Base-by-base conservation (phyloP, 164 flowering plant genomes). In the Echeveria elegans region DNA sequence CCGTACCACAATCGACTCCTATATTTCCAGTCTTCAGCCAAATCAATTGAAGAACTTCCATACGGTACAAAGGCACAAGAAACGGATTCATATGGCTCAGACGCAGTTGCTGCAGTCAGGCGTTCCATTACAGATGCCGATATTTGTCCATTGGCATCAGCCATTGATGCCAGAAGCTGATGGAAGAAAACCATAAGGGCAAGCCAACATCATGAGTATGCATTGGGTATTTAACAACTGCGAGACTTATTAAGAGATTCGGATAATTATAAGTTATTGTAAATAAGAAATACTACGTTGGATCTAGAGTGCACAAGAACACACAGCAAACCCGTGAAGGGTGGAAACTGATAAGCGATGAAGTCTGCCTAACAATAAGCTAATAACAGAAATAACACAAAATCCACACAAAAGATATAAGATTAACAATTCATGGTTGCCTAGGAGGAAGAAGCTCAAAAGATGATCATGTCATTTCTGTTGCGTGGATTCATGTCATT, bases 11-110 rank as follows among this genome's bases (percentile, higher is more conserved):
- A 63, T 36, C 96, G 77, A 74, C 97, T 95, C 81, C 99, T 85
- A 73, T 77, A 87, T 76, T 92, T 92, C 99, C 99, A 95, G 67
- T 97, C 99, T 43, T 78, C 89, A 8, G 87, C 87, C 74, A 92
- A 76, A 82, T 95, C 99, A 74, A 69, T 65, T 48, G 85, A 83
- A 86, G 88, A 85, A 78, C 97, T 92, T 30, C 99, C 99, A 79
- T 92, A 95, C 23, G 99, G 92, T 11, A 87, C 97, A 77, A 95
- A 95, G 66, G 97, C 92, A 85, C 91, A 95, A n/a, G 94, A 82
- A 78, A 95, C 98, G 70, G 97, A 87, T 69, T 88, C 94, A 78
- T 90, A 95, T 30, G 99, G 99, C 76, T 95, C 99, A 62, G 99
- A 96, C 58, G 99, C 99, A 5, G 95, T 97, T 11, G 98, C 99